Evolutionary conservation across 345 rosid genomes (phyloP).

Genomic region (Lepidium didymum): DNA sequence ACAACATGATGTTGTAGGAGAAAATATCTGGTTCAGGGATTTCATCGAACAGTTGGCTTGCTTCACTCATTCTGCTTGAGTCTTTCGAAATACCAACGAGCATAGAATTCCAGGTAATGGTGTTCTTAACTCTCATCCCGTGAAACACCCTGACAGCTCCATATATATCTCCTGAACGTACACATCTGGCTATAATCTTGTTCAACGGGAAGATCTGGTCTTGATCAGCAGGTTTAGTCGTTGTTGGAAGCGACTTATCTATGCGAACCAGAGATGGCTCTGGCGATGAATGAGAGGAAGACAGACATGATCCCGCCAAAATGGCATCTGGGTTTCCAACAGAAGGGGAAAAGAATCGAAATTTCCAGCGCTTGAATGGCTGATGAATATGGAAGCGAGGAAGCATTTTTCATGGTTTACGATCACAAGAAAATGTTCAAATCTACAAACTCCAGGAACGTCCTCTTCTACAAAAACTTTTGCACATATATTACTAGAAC

Average conservation of each 20-base stretch:
- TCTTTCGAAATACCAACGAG: conserved; percentile 37
- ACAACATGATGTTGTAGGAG: conserved; percentile 62
- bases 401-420: conserved; percentile 11
- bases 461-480: background rate
- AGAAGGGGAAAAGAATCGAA: conserved; percentile 13
- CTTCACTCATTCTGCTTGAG: conserved; percentile 42
- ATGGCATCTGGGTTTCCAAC: conserved; percentile 19
- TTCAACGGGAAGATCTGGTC: conserved; percentile 41
- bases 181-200: conserved; percentile 40
- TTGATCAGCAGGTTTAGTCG: background rate
- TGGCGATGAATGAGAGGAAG: conserved; percentile 2
- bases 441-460: background rate
- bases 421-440: background rate
- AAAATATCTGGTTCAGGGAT: conserved; percentile 58
- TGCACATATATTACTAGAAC: background rate
- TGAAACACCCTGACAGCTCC: conserved; percentile 56
- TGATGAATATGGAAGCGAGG: conserved; percentile 9
- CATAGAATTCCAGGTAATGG: conserved; percentile 70
- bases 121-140: conserved; percentile 47
- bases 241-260: background rate
- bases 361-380: conserved; percentile 12
- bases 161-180: conserved; percentile 52
- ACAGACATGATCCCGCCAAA: conserved; percentile 5
- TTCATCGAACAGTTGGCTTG: conserved; percentile 51
- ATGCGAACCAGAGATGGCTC: conserved; percentile 16